These are phyloP conservation scores for Rubia tinctorum DNA, from an alignment of 305 asterid species.

Conservation along the genomic window DNA sequence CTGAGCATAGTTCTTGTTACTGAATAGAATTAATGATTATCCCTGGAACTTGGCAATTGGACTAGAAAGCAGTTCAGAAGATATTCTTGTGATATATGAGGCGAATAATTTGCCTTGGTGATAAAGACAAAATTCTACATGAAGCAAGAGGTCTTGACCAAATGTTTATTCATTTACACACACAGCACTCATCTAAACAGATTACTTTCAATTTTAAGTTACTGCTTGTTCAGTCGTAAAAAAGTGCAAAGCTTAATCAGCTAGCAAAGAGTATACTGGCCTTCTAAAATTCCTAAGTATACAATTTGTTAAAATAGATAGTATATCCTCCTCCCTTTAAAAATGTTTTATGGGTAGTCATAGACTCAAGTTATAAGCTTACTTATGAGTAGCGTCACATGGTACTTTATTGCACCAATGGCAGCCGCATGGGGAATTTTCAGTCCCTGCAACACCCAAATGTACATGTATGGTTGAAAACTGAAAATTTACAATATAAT, in stretches of 20 bases:
- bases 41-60: neutral
- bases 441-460: slow-evolving; percentile 86
- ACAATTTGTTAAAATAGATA: neutral
- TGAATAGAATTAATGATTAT: neutral
- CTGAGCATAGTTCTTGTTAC: neutral
- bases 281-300: neutral
- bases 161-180: neutral
- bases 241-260: neutral
- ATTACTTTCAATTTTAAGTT: neutral
- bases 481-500: slow-evolving; percentile 32
- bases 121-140: neutral
- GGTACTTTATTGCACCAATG: slow-evolving; percentile 65
- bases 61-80: neutral
- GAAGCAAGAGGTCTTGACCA: neutral
- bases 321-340: slow-evolving; percentile 27
- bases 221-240: neutral
- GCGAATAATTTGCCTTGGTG: neutral
- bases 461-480: slow-evolving; percentile 64
- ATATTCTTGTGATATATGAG: neutral
- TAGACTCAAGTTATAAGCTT: slow-evolving; percentile 69
- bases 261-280: neutral
- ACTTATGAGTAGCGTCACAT: slow-evolving; percentile 72
- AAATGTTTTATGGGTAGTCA: slow-evolving; percentile 29
- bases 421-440: slow-evolving; percentile 57
- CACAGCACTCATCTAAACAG: neutral